Base-by-base conservation (phyloP, 83 land plant species). In the Picea mariana region DNA sequence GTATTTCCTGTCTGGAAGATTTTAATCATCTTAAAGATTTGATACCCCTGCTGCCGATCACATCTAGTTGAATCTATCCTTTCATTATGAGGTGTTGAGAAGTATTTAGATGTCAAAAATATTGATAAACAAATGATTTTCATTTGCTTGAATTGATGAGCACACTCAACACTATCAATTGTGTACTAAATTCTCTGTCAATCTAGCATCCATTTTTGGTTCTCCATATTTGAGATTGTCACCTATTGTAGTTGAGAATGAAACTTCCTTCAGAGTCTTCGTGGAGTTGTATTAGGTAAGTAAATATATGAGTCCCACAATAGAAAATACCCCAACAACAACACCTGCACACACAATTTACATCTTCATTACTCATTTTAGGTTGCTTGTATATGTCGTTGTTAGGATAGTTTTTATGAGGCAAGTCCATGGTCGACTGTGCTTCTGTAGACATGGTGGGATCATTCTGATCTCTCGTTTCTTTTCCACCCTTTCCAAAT, bases 141-240 rank as follows among this genome's bases (percentile, higher is more conserved):
- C n/a, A n/a, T n/a, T n/a, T n/a, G n/a, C n/a, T n/a, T n/a, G n/a
- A n/a, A n/a, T n/a, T n/a, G n/a, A n/a, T n/a, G n/a, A n/a, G n/a
- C n/a, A n/a, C n/a, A n/a, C n/a, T n/a, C n/a, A n/a, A n/a, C n/a
- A n/a, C 83, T 96, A 94, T 95, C 98, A 96, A 67, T 91, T 90
- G 62, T 91, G 88, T 78, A 96, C 92, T 21, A 94, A 9, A 58
- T 76, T 75, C 86, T 96, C 95, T 18, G 97, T 95, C 81, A 89
- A 81, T 67, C 93, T 87, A 80, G 95, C 97, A 84, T 96, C 98
- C 98, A 96, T 94, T 82, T 81, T 89, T 20, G 90, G 84, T 61
- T 84, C 78, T 52, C 55, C 55, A 52, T 52, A 11, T 1, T 52
- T 52, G 12, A 52, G 13, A 52, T 52, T 52, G 55, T 52, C 55